Evolutionary conservation across 2,329 filamentous ascomycete genomes (phyloP).

Genomic region (Neonectria ditissima): DNA sequence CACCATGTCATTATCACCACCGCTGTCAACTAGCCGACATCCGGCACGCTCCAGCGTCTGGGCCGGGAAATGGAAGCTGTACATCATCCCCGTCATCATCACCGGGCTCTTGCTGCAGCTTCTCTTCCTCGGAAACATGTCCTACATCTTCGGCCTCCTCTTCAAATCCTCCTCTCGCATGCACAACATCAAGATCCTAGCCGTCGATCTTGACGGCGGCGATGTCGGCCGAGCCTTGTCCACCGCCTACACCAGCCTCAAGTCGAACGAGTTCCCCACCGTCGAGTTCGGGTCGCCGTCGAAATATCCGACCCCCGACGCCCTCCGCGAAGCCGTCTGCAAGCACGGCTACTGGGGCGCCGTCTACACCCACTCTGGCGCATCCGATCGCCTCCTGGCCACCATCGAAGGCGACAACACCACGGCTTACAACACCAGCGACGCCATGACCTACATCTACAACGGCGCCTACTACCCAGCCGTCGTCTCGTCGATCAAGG

Average conservation of each 20-base stretch:
- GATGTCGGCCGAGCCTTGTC: constrained; percentile 46
- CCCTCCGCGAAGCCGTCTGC: constrained; percentile 49
- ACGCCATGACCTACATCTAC: constrained; percentile 49
- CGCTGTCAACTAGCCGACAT: constrained; percentile 16
- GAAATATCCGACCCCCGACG: constrained; percentile 34
- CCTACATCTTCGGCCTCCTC: constrained; percentile 47
- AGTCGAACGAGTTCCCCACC: constrained; percentile 45
- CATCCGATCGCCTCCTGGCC: constrained; percentile 44
- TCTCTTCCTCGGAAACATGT: constrained; percentile 29
- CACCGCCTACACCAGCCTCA: constrained; percentile 42
- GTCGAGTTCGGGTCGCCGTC: constrained; percentile 38
- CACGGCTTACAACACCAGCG: constrained; percentile 45
- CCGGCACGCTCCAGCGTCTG: constrained; percentile 12
- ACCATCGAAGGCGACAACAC: constrained; percentile 39
- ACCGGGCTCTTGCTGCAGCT: constrained; percentile 9
- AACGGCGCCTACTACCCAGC: constrained; percentile 50
- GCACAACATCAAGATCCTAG: constrained; percentile 40
- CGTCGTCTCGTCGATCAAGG: constrained; percentile 40
- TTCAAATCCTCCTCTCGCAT: constrained; percentile 39
- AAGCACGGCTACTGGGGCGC: constrained; percentile 51
- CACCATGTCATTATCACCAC: too few relatives aligned
- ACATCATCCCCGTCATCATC: constrained; percentile 12
- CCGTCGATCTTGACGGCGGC: constrained; percentile 44
- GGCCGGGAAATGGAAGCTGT: constrained; percentile 18
- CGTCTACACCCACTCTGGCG: constrained; percentile 45